Evolutionary conservation across 192 early-diverging fungal species (phyloP).

Genomic region (Ambispora gerdemannii): DNA sequence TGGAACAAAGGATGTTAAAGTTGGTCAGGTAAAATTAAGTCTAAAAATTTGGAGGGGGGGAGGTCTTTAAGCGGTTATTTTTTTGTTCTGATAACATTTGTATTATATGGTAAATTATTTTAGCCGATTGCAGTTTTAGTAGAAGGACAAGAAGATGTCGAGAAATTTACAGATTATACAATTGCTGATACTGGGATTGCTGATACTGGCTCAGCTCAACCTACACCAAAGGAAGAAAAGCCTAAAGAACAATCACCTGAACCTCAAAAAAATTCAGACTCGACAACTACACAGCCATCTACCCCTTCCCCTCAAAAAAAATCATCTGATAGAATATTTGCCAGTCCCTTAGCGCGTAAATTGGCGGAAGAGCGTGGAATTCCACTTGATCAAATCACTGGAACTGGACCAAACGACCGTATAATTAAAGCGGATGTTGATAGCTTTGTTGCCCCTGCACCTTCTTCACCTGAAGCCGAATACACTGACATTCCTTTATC

Average conservation of each 20-base stretch:
- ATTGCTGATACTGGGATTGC: slow-evolving; percentile 51
- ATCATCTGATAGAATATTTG: slow-evolving; percentile 66
- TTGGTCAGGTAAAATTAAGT: slow-evolving; percentile 67
- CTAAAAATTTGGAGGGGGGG: too few species aligned
- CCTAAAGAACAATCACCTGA: slow-evolving; percentile 13
- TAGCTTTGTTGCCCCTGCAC: slow-evolving; percentile 48
- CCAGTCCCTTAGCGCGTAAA: slow-evolving; percentile 80
- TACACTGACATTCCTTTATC: slow-evolving; percentile 71
- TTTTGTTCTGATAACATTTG: too few species aligned
- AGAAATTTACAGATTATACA: slow-evolving; percentile 81
- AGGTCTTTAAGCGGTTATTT: too few species aligned
- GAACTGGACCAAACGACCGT: slow-evolving; percentile 86
- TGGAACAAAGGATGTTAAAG: slow-evolving; percentile 85
- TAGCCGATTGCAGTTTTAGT: slow-evolving; percentile 89
- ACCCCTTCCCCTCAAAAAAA: slow-evolving; percentile 29
- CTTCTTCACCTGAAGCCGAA: slow-evolving; percentile 40
- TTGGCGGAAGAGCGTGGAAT: slow-evolving; percentile 84
- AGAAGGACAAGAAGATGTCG: slow-evolving; percentile 84
- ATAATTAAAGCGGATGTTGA: slow-evolving; percentile 92
- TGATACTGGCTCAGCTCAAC: slow-evolving; percentile 37
- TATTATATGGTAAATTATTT: neutral
- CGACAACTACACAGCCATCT: slow-evolving; percentile 25
- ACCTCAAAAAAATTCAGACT: slow-evolving; percentile 18
- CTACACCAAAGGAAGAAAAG: slow-evolving; percentile 39
- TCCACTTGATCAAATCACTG: slow-evolving; percentile 70